Percentiles rank a stretch among this genome's conserved stretches.
Evolutionary conservation across 108 stramenopile genomes (phyloP).

Genomic region (Pseudonitzschia multiseries): DNA sequence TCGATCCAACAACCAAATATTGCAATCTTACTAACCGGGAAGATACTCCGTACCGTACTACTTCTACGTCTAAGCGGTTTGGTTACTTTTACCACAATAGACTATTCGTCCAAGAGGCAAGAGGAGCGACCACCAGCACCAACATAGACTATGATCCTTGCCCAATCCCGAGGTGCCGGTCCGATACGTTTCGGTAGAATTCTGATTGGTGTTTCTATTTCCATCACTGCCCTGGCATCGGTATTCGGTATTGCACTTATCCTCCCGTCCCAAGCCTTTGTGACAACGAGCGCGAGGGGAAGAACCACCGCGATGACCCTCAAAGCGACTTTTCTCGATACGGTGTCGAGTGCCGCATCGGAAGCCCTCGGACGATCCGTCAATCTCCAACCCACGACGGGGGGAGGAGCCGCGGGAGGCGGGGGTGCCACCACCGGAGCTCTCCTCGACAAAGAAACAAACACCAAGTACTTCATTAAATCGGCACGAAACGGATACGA

Average conservation of each 20-base stretch:
- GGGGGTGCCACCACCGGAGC: constrained; percentile 52
- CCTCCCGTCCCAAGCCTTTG: constrained; percentile 5
- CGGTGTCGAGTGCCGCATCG: constrained; percentile 52
- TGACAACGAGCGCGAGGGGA: not conserved
- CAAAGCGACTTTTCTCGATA: constrained; percentile 29
- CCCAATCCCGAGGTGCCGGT: not conserved
- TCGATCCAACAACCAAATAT: too few relatives aligned
- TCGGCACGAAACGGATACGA: constrained; percentile 40
- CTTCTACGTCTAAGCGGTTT: too few relatives aligned
- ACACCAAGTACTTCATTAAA: constrained; percentile 69
- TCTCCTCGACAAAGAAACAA: constrained; percentile 38
- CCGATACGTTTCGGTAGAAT: not conserved
- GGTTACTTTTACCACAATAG: too few relatives aligned
- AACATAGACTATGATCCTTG: not conserved
- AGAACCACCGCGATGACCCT: not conserved
- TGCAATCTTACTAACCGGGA: too few relatives aligned
- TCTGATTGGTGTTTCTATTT: not conserved
- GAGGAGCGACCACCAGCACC: not conserved
- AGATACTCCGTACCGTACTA: too few relatives aligned
- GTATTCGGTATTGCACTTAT: not conserved
- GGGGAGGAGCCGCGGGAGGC: constrained; percentile 55
- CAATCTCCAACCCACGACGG: constrained; percentile 31
- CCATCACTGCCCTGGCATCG: not conserved
- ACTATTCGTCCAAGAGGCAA: too few relatives aligned
- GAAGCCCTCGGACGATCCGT: constrained; percentile 39